Base-by-base conservation (phyloP, 805 yeast species). In the Kluyveromyces starmeri region DNA sequence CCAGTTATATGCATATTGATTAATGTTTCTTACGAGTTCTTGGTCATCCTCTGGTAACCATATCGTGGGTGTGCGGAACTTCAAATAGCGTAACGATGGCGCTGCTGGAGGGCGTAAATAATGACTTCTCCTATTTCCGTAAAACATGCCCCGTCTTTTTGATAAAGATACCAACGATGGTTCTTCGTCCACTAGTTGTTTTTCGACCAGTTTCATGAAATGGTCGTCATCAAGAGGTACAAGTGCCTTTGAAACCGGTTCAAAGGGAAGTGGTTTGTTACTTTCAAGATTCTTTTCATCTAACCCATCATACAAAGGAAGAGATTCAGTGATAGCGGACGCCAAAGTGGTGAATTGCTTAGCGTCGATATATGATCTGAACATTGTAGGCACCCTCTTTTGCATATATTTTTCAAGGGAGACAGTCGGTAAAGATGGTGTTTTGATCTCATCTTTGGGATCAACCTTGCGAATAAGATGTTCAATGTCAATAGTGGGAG, bases 21-120 rank as follows among this genome's bases (percentile, higher is more conserved):
- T 83, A 22, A 84, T 94, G 38, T 83, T 77, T 44, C 75, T 78
- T 32, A 86, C 77, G 44, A 92, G 69, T 42, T 70, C 68, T 42
- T 75, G 78, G 53, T 92, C 98, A 55, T 92, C 98, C 45, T 80
- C 86, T 0, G 97, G 96, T 12, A 88, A 67, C 98, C 98, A 92
- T 20, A 88, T 83, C 0, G 97, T 85, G 3, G 97, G 96, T 2
- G 89, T 78, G 43, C 97, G 67, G 41, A 74, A 71, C 42, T 84
- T 88, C 44, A 92, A 62, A 50, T 84, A 83, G 47, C 79, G 76
- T 39, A 83, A 61, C 6, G 83, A 71, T 3, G 98, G 98, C 0
- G 97, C 97, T 34, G 73, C 71, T 5, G 98, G 98, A 0, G 98
- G 96, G 43, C 80, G 76, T 32, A 88, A 64, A 34, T 68, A 70